Conservation (phyloP, 805 yeast species). For the Wickerhamiella spandovensis region DNA sequence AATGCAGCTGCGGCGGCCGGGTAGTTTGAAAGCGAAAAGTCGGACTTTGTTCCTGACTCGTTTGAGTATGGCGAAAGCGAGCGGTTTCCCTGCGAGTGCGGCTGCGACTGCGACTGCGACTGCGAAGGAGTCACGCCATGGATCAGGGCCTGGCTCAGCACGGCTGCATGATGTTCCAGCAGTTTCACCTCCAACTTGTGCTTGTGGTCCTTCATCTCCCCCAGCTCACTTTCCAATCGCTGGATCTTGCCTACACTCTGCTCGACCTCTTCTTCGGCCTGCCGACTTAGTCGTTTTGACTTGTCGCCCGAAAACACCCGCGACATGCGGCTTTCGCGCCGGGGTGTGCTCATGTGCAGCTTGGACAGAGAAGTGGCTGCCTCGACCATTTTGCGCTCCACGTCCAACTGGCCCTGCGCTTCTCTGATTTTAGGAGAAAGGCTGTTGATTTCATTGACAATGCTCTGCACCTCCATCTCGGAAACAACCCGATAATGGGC, state of each 20-base stretch:
- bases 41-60: neutral
- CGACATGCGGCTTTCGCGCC: neutral
- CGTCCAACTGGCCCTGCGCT: constrained; percentile 11
- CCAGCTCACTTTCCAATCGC: constrained; percentile 8
- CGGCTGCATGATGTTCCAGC: constrained; percentile 17
- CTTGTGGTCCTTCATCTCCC: constrained; percentile 8
- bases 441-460: constrained; percentile 11
- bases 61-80: too few relatives aligned
- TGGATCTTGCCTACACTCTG: constrained; percentile 10
- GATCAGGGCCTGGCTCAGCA: constrained; percentile 11
- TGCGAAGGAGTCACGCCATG: neutral
- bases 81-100: neutral
- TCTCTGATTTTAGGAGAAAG: constrained; percentile 11
- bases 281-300: constrained; percentile 13
- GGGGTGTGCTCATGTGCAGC: constrained; percentile 7
- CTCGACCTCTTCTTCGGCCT: constrained; percentile 18
- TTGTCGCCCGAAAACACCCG: constrained; percentile 3
- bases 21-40: neutral
- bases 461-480: constrained; percentile 12
- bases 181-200: constrained; percentile 9
- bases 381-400: constrained; percentile 18
- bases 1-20: neutral
- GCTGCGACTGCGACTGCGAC: neutral
- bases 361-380: constrained; percentile 16
- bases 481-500: constrained; percentile 8